Evolutionary conservation across 1,139 yeast genomes (phyloP).

Genomic region (Kodamaea anthophila): DNA sequence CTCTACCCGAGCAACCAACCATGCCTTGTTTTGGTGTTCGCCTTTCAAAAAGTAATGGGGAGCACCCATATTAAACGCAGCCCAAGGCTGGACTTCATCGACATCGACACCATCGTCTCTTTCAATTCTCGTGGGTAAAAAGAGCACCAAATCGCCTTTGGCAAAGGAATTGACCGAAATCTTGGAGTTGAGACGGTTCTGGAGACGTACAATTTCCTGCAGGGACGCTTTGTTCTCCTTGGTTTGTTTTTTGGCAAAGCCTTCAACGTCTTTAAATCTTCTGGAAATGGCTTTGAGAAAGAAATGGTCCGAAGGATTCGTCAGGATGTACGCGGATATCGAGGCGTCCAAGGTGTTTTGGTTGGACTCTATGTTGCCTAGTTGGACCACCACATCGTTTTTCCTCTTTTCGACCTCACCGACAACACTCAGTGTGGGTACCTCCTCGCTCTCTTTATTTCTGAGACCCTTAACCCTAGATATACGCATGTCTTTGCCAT

Average conservation of each 20-base stretch:
- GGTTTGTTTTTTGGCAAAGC: conserved; percentile 80
- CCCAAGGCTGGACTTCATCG: conserved; percentile 59
- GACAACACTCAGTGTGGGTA: conserved; percentile 26
- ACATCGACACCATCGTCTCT: conserved; percentile 11
- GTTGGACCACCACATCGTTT: conserved; percentile 21
- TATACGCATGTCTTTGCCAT: conserved; percentile 37
- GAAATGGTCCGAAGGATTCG: conserved; percentile 25
- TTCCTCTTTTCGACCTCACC: conserved; percentile 23
- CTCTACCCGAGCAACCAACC: conserved; percentile 64
- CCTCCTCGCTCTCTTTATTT: conserved; percentile 27
- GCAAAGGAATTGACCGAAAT: conserved; percentile 63
- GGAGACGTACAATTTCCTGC: conserved; percentile 34
- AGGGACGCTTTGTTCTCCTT: conserved; percentile 60
- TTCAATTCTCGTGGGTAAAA: conserved; percentile 66
- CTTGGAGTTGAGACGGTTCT: conserved; percentile 38
- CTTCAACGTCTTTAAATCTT: conserved; percentile 84
- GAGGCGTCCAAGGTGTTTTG: conserved; percentile 10
- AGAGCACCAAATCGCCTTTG: conserved; percentile 69
- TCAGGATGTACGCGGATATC: conserved; percentile 12
- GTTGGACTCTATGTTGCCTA: not conserved
- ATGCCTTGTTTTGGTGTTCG: conserved; percentile 41
- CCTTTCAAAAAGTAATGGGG: conserved; percentile 63
- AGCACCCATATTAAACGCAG: conserved; percentile 77
- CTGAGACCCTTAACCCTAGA: conserved; percentile 68
- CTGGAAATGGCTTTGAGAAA: conserved; percentile 64